Percentiles rank a stretch among this genome's conserved stretches.
Conservation (phyloP, 1,284 basidiomycete genomes). For the Ceratobasidium sp. region DNA sequence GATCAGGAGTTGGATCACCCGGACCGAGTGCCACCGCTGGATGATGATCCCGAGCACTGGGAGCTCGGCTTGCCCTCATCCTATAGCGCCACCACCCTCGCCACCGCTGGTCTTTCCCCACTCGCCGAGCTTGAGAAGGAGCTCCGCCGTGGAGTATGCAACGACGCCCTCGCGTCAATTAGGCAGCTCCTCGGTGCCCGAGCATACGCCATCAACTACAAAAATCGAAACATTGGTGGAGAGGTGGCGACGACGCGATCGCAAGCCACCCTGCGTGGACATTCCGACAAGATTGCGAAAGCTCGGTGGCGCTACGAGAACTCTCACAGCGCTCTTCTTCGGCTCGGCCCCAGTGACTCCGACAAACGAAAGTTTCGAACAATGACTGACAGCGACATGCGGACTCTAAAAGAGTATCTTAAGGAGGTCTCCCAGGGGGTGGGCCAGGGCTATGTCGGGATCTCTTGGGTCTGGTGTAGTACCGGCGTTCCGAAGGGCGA, state of each 20-base stretch:
- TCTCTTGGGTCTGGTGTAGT: no score
- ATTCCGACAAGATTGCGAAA: not conserved
- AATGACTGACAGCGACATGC: no score
- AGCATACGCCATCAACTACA: not conserved
- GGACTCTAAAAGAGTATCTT: no score
- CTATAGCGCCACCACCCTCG: not conserved
- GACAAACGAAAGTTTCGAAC: no score
- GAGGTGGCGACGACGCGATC: slow-evolving; percentile 9
- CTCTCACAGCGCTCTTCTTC: slow-evolving; percentile 1
- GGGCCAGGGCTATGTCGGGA: no score
- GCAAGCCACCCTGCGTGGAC: not conserved
- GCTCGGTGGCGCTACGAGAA: not conserved
- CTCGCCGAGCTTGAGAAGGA: not conserved
- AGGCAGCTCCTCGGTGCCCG: not conserved
- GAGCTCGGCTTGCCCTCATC: slow-evolving; percentile 23
- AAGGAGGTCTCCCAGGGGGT: no score
- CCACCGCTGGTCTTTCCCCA: not conserved
- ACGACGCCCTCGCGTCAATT: not conserved
- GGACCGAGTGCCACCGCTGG: not conserved
- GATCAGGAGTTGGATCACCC: slow-evolving; percentile 20
- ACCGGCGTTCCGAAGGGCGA: no score
- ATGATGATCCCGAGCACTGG: slow-evolving; percentile 15
- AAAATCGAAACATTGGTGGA: not conserved
- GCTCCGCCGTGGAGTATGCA: not conserved
- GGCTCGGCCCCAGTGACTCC: not conserved